Base-by-base conservation (phyloP, 2,329 filamentous ascomycete species). In the Neobulgaria alba region DNA sequence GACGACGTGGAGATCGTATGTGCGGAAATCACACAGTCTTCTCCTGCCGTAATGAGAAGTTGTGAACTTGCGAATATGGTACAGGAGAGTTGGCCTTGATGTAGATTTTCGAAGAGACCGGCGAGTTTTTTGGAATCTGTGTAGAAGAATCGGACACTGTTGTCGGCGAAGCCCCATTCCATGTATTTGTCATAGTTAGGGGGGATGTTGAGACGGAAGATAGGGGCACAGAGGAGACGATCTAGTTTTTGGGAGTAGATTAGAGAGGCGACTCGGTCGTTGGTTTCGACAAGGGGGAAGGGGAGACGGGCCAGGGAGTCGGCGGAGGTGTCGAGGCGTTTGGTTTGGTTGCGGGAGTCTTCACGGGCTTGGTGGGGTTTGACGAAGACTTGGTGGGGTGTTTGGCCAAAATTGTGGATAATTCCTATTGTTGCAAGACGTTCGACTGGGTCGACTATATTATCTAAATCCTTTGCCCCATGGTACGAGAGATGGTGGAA, bases 381-480 rank as follows among this genome's bases (percentile, higher is more conserved):
- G 33, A 78, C 75, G 60, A 96, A 98, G 12, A 96, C 83, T 60
- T 98, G 93, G 53, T 93, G 85, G 2, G 93, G 92, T 1, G 93
- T 98, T 61, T 98, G 92, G 0, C 92, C 92, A 61, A 98, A 98
- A 54, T 96, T 96, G 63, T 98, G 90, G 54, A 98, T 96, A 52
- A 95, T 94, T 23, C 87, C 87, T 39, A 95, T 95, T 0, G 88
- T 90, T 4, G 90, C 85, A 5, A 88, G 71, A 32, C 88, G 75
- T 61, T 96, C 89, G 41, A 90, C 78, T 0, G 85, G 83, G 57
- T 96, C 90, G 5, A 82, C 78, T 45, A 98, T 96, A 38, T 79
- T 81, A 60, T 98, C 92, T 3, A 98, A 68, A 59, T 98, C 86
- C 49, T 85, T 93, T 2, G 90, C 88, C 5, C 92, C 93, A 46